These are phyloP conservation scores for Colletotrichum theobromicola DNA, from an alignment of 2,329 filamentous ascomycete genomes.

Conservation along the genomic window DNA sequence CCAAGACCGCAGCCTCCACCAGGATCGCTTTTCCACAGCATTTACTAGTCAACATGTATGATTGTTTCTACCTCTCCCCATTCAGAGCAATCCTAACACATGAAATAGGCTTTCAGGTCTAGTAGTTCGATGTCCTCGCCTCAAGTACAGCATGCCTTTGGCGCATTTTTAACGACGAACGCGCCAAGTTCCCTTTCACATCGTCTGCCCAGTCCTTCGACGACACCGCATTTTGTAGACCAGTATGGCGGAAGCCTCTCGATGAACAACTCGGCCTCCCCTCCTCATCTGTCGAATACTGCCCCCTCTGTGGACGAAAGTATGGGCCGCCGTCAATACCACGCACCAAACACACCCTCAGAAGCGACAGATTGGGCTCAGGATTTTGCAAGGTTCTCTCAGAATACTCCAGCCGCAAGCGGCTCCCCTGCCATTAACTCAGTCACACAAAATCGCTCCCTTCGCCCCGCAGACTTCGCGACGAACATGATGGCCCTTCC, in stretches of 20 bases:
- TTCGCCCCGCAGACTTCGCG: not conserved
- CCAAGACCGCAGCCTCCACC: slow-evolving; percentile 45
- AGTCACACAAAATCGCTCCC: not conserved
- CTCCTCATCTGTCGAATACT: not conserved
- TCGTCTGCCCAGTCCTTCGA: not conserved
- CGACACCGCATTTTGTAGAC: not conserved
- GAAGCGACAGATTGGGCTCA: slow-evolving; percentile 9
- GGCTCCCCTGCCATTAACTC: not conserved
- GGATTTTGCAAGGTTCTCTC: slow-evolving; percentile 3
- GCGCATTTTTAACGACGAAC: slow-evolving; percentile 36
- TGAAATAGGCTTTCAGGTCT: slow-evolving; percentile 10
- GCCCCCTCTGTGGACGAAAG: no score
- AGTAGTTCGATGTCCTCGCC: not conserved
- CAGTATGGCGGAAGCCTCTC: not conserved
- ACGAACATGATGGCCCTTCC: not conserved
- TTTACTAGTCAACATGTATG: not conserved
- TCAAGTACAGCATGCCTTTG: slow-evolving; percentile 37
- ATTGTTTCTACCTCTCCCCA: not conserved
- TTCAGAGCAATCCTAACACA: not conserved
- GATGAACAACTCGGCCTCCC: not conserved
- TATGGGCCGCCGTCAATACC: not conserved
- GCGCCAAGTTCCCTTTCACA: not conserved
- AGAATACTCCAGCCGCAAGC: not conserved
- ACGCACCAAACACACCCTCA: not conserved
- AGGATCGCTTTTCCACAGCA: slow-evolving; percentile 38